Evolutionary conservation across 108 stramenopile genomes (phyloP).

Genomic region (Bacterosira constricta): DNA sequence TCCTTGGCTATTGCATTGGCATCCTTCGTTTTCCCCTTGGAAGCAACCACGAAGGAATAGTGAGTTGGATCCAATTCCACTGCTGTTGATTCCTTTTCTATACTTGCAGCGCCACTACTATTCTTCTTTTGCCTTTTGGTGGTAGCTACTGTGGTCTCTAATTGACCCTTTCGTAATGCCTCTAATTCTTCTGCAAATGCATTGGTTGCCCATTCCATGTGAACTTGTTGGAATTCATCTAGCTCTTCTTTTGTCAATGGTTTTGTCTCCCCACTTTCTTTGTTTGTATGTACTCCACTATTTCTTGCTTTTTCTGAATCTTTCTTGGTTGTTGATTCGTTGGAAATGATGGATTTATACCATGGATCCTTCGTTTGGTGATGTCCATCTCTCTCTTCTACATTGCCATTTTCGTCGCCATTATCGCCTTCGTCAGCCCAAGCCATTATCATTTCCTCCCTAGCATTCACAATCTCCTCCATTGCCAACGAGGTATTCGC

Average conservation of each 20-base stretch:
- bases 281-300: not conserved
- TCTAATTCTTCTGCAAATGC: slow-evolving; percentile 45
- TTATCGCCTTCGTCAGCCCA: slow-evolving; percentile 5
- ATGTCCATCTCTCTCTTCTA: not conserved
- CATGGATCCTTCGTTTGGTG: not conserved
- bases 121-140: not conserved
- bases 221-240: slow-evolving; percentile 23
- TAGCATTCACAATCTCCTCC: slow-evolving; percentile 28
- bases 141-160: not conserved
- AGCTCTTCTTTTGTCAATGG: slow-evolving; percentile 18
- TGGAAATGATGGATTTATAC: not conserved
- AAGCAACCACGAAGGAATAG: slow-evolving; percentile 25
- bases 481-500: slow-evolving; percentile 11
- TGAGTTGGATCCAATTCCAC: slow-evolving; percentile 33
- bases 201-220: slow-evolving; percentile 44
- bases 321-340: not conserved
- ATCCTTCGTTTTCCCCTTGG: too few species aligned
- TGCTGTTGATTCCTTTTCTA: not conserved
- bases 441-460: slow-evolving; percentile 6
- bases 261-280: not conserved
- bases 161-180: slow-evolving; percentile 32
- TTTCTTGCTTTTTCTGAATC: not conserved
- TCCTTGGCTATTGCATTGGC: not conserved
- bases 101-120: too few species aligned
- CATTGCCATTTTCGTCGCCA: not conserved